Percentiles rank a stretch among this genome's conserved stretches.
phyloP scores from a whole-genome alignment of 208 protist species.

The Willaertia magna region DNA sequence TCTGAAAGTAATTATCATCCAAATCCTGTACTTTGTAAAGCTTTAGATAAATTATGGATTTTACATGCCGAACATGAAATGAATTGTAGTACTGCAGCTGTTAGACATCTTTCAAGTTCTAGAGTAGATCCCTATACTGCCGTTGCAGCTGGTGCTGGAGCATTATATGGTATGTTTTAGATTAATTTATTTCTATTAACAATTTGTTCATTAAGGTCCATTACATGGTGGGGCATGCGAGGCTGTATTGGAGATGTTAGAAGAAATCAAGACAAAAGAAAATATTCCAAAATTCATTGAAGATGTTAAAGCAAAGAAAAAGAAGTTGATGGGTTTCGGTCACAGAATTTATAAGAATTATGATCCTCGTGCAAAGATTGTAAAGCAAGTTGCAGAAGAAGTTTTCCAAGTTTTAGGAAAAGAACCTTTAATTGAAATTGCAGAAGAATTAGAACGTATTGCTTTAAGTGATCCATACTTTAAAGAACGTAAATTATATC shows the following conservation, averaged over 20 bases:
- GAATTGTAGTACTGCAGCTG: conserved; percentile 53
- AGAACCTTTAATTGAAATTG: conserved; percentile 47
- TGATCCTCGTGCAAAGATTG: conserved; percentile 54
- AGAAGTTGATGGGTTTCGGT: conserved; percentile 51
- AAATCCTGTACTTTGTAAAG: conserved; percentile 25
- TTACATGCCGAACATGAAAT: conserved; percentile 61
- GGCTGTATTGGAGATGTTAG: conserved; percentile 52
- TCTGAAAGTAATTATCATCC: conserved; percentile 25
- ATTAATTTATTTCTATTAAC: neutral
- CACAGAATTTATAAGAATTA: conserved; percentile 62
- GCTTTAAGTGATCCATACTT: conserved; percentile 54
- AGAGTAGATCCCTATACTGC: conserved; percentile 29
- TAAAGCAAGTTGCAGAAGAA: conserved; percentile 36
- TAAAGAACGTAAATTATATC: conserved; percentile 47
- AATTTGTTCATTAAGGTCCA: conserved; percentile 42
- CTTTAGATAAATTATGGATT: conserved; percentile 41
- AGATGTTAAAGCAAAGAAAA: conserved; percentile 36
- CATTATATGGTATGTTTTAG: neutral
- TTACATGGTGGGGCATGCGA: conserved; percentile 46
- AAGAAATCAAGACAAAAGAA: conserved; percentile 43
- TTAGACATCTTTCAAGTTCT: conserved; percentile 32
- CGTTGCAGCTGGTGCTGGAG: conserved; percentile 24
- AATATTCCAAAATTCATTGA: conserved; percentile 36
- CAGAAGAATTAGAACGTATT: conserved; percentile 39
- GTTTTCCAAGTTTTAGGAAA: conserved; percentile 30